Conservation (phyloP, 140 eudicot genomes). For the Senecio squalidus region DNA sequence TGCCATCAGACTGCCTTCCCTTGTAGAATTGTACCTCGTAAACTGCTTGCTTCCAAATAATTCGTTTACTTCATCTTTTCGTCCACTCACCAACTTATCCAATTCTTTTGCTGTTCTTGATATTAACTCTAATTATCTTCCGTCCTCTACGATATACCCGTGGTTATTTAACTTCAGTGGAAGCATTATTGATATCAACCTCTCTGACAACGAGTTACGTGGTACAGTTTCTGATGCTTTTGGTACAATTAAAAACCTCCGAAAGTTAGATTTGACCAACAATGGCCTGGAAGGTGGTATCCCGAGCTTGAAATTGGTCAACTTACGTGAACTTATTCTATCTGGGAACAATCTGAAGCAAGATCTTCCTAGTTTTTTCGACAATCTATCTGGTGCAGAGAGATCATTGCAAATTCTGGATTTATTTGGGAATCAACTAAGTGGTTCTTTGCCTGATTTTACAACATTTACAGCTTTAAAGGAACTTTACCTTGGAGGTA, state of each 20-base stretch:
- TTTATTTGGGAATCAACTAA: slow-evolving; percentile 24
- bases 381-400: slow-evolving; percentile 3
- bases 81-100: slow-evolving; percentile 19
- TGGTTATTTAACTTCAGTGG: slow-evolving; percentile 37
- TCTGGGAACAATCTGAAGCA: slow-evolving; percentile 24
- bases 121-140: slow-evolving; percentile 19
- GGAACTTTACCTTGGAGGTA: slow-evolving; percentile 19
- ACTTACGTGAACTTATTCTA: slow-evolving; percentile 19
- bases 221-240: slow-evolving; percentile 35
- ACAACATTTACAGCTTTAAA: slow-evolving; percentile 28
- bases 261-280: slow-evolving; percentile 15
- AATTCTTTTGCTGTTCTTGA: slow-evolving; percentile 30
- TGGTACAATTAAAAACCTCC: slow-evolving; percentile 22
- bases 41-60: slow-evolving; percentile 24
- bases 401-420: slow-evolving; percentile 27
- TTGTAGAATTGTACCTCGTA: slow-evolving; percentile 27
- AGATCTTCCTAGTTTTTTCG: slow-evolving; percentile 21
- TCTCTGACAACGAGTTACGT: slow-evolving; percentile 25
- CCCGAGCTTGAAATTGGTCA: slow-evolving; percentile 27
- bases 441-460: slow-evolving; percentile 43
- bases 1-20: slow-evolving; percentile 22
- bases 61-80: not conserved
- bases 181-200: slow-evolving; percentile 25
- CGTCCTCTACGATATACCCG: slow-evolving; percentile 19
- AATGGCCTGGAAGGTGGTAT: slow-evolving; percentile 29